A percentile compares a stretch with the other conserved stretches of the same genome.
Conservation (phyloP, 441 rosid species). For the Euphorbia neoarborescens region DNA sequence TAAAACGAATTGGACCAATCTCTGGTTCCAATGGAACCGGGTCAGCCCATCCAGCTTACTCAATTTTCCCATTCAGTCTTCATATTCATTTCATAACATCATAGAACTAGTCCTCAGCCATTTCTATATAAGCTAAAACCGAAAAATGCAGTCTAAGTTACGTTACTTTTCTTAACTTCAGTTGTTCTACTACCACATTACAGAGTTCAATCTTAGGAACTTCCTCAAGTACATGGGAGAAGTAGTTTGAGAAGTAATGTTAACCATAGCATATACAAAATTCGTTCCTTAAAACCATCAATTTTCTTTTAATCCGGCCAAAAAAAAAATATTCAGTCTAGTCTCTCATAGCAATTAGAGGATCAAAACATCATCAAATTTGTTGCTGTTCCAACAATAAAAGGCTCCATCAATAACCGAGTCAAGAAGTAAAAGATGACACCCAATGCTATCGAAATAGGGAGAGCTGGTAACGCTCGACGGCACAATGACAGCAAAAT, state of each 20-base stretch:
- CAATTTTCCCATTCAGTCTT: background rate
- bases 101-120: background rate
- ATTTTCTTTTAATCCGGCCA: constrained; percentile 13
- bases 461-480: constrained; percentile 86
- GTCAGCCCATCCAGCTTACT: too few species aligned
- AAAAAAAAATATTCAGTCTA: constrained; percentile 7
- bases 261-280: constrained; percentile 20
- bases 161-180: constrained; percentile 15
- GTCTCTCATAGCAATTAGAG: constrained; percentile 12
- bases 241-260: constrained; percentile 12
- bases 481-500: constrained; percentile 72
- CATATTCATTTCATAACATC: background rate
- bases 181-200: constrained; percentile 14
- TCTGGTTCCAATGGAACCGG: too few species aligned
- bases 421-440: constrained; percentile 87
- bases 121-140: constrained; percentile 6
- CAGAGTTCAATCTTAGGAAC: constrained; percentile 17
- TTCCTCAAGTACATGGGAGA: constrained; percentile 2
- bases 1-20: too few species aligned
- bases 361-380: constrained; percentile 72
- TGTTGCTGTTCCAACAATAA: constrained; percentile 69
- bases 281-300: constrained; percentile 14
- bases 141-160: constrained; percentile 14
- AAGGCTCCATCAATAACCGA: constrained; percentile 81
- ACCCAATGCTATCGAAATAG: constrained; percentile 76